Conservation (phyloP, 495 filamentous ascomycete genomes). For the Aspergillus campestris region DNA sequence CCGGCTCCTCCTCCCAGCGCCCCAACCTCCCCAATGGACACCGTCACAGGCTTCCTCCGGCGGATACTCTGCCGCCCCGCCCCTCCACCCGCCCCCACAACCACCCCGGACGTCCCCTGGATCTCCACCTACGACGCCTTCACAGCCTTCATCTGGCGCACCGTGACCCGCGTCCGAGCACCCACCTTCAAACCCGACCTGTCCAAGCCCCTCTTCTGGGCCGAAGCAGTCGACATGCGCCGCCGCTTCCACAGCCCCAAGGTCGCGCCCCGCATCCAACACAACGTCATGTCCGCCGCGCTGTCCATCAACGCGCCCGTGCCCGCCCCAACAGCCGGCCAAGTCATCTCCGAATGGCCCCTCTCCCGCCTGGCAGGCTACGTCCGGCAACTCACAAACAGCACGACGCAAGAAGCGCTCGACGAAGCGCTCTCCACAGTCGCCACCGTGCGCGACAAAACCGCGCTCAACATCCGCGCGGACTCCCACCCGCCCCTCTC, state of each 20-base stretch:
- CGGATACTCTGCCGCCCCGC: too few species aligned
- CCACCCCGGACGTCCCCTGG: slow-evolving; percentile 16
- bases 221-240: slow-evolving; percentile 34
- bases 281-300: slow-evolving; percentile 27
- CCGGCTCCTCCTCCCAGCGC: too few species aligned
- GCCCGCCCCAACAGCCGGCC: slow-evolving; percentile 12
- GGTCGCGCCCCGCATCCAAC: slow-evolving; percentile 20
- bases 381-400: slow-evolving; percentile 29
- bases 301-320: slow-evolving; percentile 11
- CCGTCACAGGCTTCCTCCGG: too few species aligned
- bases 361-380: slow-evolving; percentile 27
- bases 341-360: slow-evolving; percentile 29
- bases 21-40: too few species aligned
- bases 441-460: slow-evolving; percentile 30
- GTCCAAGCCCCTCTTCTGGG: slow-evolving; percentile 17
- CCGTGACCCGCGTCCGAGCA: slow-evolving; percentile 24
- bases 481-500: slow-evolving; percentile 14
- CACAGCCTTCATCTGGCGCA: slow-evolving; percentile 27
- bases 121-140: slow-evolving; percentile 34
- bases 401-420: slow-evolving; percentile 21
- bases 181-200: slow-evolving; percentile 21
- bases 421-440: slow-evolving; percentile 20
- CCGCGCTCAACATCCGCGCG: slow-evolving; percentile 13
- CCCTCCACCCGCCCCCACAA: background rate
- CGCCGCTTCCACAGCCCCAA: slow-evolving; percentile 21